Percentiles rank a stretch among this genome's conserved stretches.
phyloP scores from a whole-genome alignment of 768 basidiomycete genomes.

The Aureoboletus auriporus region DNA sequence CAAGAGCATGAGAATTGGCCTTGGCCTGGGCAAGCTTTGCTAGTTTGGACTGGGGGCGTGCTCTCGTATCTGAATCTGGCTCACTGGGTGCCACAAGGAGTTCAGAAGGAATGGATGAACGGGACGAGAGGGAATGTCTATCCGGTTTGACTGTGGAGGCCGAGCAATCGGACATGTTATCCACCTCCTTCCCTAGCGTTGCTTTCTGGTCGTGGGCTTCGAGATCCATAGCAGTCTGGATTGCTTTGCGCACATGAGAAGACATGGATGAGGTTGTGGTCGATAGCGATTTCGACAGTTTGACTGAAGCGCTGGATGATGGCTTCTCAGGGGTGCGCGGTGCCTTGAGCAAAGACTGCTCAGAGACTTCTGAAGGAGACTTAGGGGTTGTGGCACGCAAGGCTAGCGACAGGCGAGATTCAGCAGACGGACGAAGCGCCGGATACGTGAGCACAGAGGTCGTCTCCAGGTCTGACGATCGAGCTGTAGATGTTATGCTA shows the following conservation, averaged over 20 bases:
- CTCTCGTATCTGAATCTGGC: conserved; percentile 14
- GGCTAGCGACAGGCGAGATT: conserved; percentile 40
- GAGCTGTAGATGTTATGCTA: conserved; percentile 47
- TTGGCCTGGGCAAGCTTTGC: conserved; percentile 69
- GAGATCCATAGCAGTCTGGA: conserved; percentile 60
- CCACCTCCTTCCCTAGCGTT: conserved; percentile 6
- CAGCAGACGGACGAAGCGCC: conserved; percentile 59
- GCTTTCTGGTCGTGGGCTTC: conserved; percentile 47
- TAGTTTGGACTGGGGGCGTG: conserved; percentile 63
- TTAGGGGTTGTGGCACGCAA: conserved; percentile 21
- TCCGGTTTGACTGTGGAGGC: conserved; percentile 22
- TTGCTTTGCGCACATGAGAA: conserved; percentile 60
- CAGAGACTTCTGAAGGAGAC: conserved; percentile 18
- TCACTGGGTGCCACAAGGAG: conserved; percentile 11
- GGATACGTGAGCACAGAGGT: conserved; percentile 74
- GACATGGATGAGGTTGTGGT: conserved; percentile 48
- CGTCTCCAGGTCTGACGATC: conserved; percentile 49
- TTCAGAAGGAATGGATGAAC: conserved; percentile 17
- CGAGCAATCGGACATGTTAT: conserved; percentile 14
- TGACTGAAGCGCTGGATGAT: conserved; percentile 14
- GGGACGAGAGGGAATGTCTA: conserved; percentile 18
- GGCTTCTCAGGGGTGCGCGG: conserved; percentile 23
- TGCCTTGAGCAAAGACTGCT: conserved; percentile 12
- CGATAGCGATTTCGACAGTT: conserved; percentile 25
- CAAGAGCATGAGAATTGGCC: conserved; percentile 18